Conservation (phyloP, 768 basidiomycete genomes). For the Tylopilus felleus region DNA sequence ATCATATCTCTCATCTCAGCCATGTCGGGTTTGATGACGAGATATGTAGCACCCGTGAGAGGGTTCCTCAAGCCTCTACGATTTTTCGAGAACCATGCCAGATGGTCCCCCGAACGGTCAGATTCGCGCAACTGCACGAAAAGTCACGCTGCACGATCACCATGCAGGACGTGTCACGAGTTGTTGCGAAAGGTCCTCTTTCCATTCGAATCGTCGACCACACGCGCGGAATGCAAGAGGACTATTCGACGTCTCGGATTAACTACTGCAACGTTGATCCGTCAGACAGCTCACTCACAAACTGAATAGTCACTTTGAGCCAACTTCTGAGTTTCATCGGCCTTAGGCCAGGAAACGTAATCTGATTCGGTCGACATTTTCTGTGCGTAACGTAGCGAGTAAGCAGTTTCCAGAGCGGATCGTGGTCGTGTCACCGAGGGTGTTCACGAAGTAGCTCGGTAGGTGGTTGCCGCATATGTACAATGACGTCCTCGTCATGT, state of each 20-base stretch:
- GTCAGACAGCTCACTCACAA: constrained; percentile 10
- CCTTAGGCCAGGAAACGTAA: constrained; percentile 10
- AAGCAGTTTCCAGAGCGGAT: neutral
- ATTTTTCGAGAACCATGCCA: constrained; percentile 16
- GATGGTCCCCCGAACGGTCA: neutral
- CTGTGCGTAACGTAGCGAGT: constrained; percentile 17
- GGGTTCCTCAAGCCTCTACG: neutral
- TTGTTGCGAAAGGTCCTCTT: neutral
- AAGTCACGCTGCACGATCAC: neutral
- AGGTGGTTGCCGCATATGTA: neutral
- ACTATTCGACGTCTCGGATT: neutral
- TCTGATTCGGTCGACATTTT: constrained; percentile 6
- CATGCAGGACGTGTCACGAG: constrained; percentile 6
- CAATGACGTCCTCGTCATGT: constrained; percentile 12
- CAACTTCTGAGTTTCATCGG: constrained; percentile 13
- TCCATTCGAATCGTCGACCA: constrained; percentile 17
- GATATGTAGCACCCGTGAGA: neutral
- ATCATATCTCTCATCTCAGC: constrained; percentile 11
- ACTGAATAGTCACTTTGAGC: constrained; percentile 7
- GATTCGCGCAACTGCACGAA: constrained; percentile 12
- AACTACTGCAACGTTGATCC: neutral
- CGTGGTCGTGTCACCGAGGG: constrained; percentile 1
- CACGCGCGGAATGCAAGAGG: constrained; percentile 9
- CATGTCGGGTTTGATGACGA: constrained; percentile 14
- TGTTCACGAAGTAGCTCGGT: constrained; percentile 13